Conservation (phyloP, 140 eudicot species). For the Anethum foeniculum region DNA sequence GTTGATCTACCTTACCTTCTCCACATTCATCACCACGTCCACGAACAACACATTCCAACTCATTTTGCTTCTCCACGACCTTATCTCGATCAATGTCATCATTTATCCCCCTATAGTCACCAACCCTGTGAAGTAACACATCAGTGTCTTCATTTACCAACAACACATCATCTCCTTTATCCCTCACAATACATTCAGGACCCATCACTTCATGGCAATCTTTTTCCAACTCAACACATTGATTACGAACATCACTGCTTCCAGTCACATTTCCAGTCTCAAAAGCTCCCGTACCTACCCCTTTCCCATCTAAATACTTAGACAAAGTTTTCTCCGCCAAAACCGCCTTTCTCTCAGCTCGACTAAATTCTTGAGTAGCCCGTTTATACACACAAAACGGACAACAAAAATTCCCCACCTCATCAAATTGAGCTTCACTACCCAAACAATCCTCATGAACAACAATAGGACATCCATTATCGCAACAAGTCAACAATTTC, state of each 20-base stretch:
- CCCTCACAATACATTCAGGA: not conserved
- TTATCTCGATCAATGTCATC: not conserved
- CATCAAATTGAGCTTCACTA: slow-evolving; percentile 1
- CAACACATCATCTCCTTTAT: not conserved
- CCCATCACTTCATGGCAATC: not conserved
- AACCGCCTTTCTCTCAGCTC: not conserved
- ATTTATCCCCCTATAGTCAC: not conserved
- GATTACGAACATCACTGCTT: not conserved
- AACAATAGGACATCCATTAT: not conserved
- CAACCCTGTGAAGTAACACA: not conserved
- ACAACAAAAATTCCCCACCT: not conserved
- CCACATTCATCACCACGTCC: not conserved
- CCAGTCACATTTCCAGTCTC: not conserved
- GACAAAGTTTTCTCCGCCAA: slow-evolving; percentile 4
- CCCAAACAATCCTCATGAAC: slow-evolving; percentile 11
- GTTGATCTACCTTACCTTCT: not conserved
- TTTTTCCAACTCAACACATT: not conserved
- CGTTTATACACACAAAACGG: not conserved
- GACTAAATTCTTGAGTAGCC: not conserved
- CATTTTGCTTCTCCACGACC: not conserved
- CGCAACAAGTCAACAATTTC: not conserved
- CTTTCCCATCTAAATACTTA: not conserved
- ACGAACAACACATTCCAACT: not conserved
- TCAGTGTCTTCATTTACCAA: not conserved
- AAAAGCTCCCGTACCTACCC: not conserved